Conservation (phyloP, 352 stramenopile genomes). For the Saprolegnia parasitica region DNA sequence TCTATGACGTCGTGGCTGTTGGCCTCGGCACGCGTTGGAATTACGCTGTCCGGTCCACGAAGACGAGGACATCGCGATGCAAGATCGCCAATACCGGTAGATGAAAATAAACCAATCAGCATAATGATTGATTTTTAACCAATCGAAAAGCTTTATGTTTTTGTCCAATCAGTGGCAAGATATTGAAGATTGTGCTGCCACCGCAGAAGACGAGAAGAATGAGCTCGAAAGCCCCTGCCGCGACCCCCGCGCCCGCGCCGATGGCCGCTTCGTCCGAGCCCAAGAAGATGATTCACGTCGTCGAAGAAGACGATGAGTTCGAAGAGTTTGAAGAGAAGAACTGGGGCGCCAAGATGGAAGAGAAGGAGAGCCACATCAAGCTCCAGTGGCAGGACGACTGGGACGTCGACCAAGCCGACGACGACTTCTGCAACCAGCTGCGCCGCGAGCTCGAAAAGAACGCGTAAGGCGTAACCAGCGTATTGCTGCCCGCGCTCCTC, state of each 20-base stretch:
- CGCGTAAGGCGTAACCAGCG: constrained; percentile 37
- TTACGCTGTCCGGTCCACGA: too few relatives aligned
- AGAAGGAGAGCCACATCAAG: constrained; percentile 79
- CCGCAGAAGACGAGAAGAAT: constrained; percentile 21
- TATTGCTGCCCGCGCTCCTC: background rate
- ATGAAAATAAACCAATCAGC: too few relatives aligned
- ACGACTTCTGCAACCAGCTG: constrained; percentile 91
- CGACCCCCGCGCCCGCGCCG: constrained; percentile 4
- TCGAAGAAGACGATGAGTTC: constrained; percentile 86
- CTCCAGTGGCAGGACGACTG: constrained; percentile 92
- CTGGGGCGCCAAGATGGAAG: constrained; percentile 67
- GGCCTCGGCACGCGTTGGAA: too few relatives aligned
- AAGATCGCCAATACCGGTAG: too few relatives aligned
- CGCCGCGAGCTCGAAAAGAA: constrained; percentile 84
- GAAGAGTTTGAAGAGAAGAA: constrained; percentile 84
- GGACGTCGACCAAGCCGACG: constrained; percentile 89
- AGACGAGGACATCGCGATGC: too few relatives aligned
- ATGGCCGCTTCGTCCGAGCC: background rate
- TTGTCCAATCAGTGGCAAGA: constrained; percentile 3
- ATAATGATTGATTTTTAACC: background rate
- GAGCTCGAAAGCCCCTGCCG: constrained; percentile 27
- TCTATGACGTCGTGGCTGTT: too few relatives aligned
- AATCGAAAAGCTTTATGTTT: background rate
- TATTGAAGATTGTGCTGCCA: constrained; percentile 1
- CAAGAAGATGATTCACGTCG: constrained; percentile 59